These are phyloP conservation scores for Adansonia rubrostipa DNA, from an alignment of 441 rosid species.

Conservation along the genomic window DNA sequence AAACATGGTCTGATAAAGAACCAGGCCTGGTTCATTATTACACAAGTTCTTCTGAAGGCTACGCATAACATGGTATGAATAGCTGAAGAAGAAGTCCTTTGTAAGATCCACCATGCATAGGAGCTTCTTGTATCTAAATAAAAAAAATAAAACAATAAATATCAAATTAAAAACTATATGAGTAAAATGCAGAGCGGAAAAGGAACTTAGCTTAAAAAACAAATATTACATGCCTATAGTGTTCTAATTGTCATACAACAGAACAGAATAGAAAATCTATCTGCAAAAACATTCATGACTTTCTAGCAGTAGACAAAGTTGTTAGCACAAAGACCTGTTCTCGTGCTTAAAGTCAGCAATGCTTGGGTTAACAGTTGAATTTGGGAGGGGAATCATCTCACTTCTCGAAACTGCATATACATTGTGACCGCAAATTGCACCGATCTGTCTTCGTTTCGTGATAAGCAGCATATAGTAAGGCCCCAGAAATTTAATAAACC, in stretches of 20 bases:
- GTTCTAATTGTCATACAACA: conserved; percentile 22
- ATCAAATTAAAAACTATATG: conserved; percentile 18
- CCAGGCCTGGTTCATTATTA: conserved; percentile 67
- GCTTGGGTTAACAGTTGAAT: conserved; percentile 52
- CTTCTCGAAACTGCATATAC: conserved; percentile 85
- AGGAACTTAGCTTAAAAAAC: not conserved
- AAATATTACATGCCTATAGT: conserved; percentile 29
- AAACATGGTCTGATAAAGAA: conserved; percentile 89
- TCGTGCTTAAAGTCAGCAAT: conserved; percentile 59
- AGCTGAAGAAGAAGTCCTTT: conserved; percentile 98
- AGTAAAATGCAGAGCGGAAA: not conserved
- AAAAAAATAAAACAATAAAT: conserved; percentile 32
- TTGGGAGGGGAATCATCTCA: conserved; percentile 78
- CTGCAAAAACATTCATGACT: conserved; percentile 18
- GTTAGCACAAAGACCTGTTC: conserved; percentile 66
- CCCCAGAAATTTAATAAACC: conserved; percentile 90
- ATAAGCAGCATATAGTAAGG: conserved; percentile 96
- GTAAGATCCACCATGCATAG: conserved; percentile 89
- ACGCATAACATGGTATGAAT: conserved; percentile 91
- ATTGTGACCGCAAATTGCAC: conserved; percentile 84
- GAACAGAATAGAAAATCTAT: conserved; percentile 24
- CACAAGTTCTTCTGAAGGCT: conserved; percentile 90
- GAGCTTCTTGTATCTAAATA: conserved; percentile 94
- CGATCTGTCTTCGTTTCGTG: conserved; percentile 84
- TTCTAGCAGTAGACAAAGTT: conserved; percentile 11